phyloP scores from a whole-genome alignment of 164 flowering plant species.

The Umbilicus rupestris region DNA sequence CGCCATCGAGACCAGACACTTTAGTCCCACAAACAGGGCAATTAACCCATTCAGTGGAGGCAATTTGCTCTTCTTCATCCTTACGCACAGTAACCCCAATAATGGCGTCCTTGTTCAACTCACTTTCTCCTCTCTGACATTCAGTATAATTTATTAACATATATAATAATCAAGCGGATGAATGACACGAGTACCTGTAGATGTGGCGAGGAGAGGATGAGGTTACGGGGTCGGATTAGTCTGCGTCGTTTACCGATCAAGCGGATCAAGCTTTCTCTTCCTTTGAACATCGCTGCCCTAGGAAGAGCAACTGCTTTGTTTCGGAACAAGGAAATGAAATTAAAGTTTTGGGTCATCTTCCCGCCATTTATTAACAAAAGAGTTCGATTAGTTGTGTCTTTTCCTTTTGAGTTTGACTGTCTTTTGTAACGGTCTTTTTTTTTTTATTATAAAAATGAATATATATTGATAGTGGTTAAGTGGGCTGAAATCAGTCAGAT shows the following conservation, averaged over 20 bases:
- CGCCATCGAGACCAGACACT: constrained; percentile 29
- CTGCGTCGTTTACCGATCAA: constrained; percentile 71
- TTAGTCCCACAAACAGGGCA: constrained; percentile 66
- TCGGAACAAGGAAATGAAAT: too few species aligned
- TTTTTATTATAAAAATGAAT: too few species aligned
- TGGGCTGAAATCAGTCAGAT: too few species aligned
- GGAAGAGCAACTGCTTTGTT: too few species aligned
- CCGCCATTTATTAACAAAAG: too few species aligned
- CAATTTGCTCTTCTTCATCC: constrained; percentile 10
- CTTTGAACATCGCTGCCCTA: constrained; percentile 38
- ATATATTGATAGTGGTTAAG: too few species aligned
- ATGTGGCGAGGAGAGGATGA: constrained; percentile 24
- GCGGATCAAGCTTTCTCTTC: constrained; percentile 63
- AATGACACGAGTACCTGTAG: constrained; percentile 17
- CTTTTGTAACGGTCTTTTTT: too few species aligned
- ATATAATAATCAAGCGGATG: not conserved
- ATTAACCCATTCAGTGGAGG: constrained; percentile 27
- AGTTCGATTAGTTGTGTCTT: too few species aligned
- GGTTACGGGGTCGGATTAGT: constrained; percentile 47
- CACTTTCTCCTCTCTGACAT: not conserved
- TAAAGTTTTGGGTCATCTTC: too few species aligned
- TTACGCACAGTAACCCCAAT: not conserved
- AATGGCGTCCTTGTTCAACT: constrained; percentile 1
- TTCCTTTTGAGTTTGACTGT: too few species aligned
- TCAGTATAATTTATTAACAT: not conserved